A percentile compares a stretch with the other conserved stretches of the same genome.
These are phyloP conservation scores for Candida pini DNA, from an alignment of 805 yeast species.

Conservation along the genomic window DNA sequence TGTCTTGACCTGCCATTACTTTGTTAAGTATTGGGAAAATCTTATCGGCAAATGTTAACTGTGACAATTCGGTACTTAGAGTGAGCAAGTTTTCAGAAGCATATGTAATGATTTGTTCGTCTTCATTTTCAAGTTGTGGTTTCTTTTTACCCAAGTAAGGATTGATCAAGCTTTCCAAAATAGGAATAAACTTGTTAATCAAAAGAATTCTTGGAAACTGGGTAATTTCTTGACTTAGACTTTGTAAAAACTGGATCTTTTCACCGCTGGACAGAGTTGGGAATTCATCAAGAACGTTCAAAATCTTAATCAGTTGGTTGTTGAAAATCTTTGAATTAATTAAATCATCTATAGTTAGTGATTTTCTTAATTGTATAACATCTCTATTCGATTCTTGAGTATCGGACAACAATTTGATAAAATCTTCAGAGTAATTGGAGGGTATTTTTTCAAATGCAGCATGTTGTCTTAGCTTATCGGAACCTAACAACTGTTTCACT, in stretches of 20 bases:
- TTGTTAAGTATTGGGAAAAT: constrained; percentile 43
- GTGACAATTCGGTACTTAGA: constrained; percentile 64
- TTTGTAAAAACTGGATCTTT: constrained; percentile 60
- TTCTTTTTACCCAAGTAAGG: constrained; percentile 30
- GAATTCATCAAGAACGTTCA: constrained; percentile 77
- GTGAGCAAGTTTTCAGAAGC: constrained; percentile 52
- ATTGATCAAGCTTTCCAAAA: constrained; percentile 47
- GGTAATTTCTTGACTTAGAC: constrained; percentile 47
- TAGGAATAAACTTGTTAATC: constrained; percentile 70
- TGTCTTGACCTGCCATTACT: constrained; percentile 18
- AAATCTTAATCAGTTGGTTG: constrained; percentile 74
- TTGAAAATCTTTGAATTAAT: constrained; percentile 72
- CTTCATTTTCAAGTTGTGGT: constrained; percentile 14
- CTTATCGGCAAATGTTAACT: constrained; percentile 70
- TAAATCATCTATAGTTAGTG: constrained; percentile 54
- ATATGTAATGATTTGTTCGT: constrained; percentile 36
- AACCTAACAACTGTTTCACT: constrained; percentile 27
- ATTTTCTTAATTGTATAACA: constrained; percentile 21
- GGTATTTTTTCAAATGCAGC: constrained; percentile 58
- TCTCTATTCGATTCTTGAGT: constrained; percentile 29
- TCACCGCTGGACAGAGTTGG: constrained; percentile 68
- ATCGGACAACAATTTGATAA: constrained; percentile 50
- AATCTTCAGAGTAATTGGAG: constrained; percentile 39
- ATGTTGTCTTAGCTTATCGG: constrained; percentile 37
- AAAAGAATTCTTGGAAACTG: constrained; percentile 55